Evolutionary conservation across 2,329 filamentous ascomycete species (phyloP), one percentile per base, ranked within the genome.

Genomic region (Colletotrichum melonis): DNA sequence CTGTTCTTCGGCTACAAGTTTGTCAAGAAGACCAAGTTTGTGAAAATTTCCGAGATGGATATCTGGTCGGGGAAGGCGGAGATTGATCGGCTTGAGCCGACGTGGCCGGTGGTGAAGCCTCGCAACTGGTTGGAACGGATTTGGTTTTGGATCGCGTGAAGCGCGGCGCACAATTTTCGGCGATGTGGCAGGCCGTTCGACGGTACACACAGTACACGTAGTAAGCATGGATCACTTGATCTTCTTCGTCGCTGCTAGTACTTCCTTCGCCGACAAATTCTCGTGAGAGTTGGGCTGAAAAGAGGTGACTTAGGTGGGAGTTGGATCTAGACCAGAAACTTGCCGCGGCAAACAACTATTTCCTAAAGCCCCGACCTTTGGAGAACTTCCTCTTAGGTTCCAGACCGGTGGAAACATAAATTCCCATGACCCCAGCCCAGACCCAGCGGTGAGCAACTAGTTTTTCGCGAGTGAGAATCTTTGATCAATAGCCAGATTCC

Each of bases 1-100:
- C 81, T 95, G 1, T 94, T 89, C 78, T 42, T 90, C 0, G 89
- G 89, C 2, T 94, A 93, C 87, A 95, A 95, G 80, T 52, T 93
- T 9, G 76, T 90, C 66, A 91, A 93, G 81, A 86, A 85, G 78
- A 92, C 91, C 0, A 90, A 87, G 72, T 77, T 83, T 54, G 81
- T 84, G 4, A 78, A 78, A 60, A 52, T 83, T 1, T 73, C 77
- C 4, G 81, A 83, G 11, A 84, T 85, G 82, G 82, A 84, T 64
- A 68, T 84, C 0, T 84, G 83, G 83, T 83, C 81, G 19, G 83
- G 83, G 3, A 85, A 83, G 76, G 80, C 79, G 0, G 82, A 84
- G 73, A 78, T 84, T 72, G 82, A 84, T 74, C 67, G 79, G 1
- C 70, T 84, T 12, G 82, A 84, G 72, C 78, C 79, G 4, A 81